Base-by-base conservation (phyloP, 495 filamentous ascomycete species). In the Rhypophila decipiens region DNA sequence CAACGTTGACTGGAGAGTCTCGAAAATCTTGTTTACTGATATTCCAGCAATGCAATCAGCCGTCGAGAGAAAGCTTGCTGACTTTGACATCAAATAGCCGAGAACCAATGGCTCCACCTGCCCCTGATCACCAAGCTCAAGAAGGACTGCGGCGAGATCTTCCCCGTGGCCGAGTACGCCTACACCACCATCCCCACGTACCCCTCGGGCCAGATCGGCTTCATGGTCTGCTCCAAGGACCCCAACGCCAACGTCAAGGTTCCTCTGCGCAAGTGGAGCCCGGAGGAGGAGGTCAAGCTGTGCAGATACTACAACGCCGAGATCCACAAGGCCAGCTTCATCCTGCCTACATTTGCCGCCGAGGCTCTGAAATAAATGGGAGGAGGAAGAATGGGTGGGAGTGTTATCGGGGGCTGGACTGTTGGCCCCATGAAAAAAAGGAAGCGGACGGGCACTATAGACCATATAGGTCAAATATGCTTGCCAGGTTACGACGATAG, bases 111-210 rank as follows among this genome's bases (percentile, higher is more conserved):
- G 93, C 86, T 97, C 45, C 94, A 99, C 74, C 80, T 97, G 44
- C 74, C 83, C 44, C 79, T 97, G 52, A 97, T 99, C 67, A 77
- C 78, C 57, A 75, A 87, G 69, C 83, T 99, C 53, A 93, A 91
- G 78, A 94, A 96, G 78, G 74, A 89, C 59, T 97, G 94, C 84
- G 81, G 83, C 55, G 88, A 96, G 72, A 87, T 99, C 69, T 99
- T 99, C 83, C 90, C 94, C 41, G 84, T 85, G 47, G 94, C 84
- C 66, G 94, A 97, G 72, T 99, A 97, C 77, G 94, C 87, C 53
- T 99, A 95, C 82, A 97, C 94, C 57, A 96, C 91, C 60, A 99
- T 97, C 73, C 94, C 94, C 47, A 99, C 94, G 61, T 99, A 99
- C 77, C 94, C 94, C 47, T 93, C 87, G 47, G 94, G 94, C 67